Evolutionary conservation across 2,329 filamentous ascomycete genomes (phyloP).

Genomic region (Exophiala alcalophila): DNA sequence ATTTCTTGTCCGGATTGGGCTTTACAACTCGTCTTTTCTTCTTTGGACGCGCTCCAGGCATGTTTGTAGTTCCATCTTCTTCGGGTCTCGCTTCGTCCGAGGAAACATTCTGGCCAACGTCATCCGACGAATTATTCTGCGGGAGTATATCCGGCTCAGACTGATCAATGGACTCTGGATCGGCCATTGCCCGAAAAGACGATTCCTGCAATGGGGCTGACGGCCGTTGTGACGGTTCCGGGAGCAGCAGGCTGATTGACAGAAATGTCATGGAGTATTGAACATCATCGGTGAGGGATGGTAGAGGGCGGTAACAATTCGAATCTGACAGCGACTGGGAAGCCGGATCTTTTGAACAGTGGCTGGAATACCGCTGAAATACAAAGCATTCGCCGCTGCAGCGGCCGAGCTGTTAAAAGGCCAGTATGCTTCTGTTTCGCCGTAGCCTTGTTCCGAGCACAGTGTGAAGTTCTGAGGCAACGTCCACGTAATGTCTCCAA

Average conservation of each 20-base stretch:
- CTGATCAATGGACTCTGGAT: slow-evolving; percentile 11
- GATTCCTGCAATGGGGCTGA: slow-evolving; percentile 1
- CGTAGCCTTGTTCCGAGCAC: too few species aligned
- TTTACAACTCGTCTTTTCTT: slow-evolving; percentile 47
- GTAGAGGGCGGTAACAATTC: background rate
- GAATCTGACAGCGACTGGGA: slow-evolving; percentile 1
- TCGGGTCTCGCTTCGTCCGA: slow-evolving; percentile 10
- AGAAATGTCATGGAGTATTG: slow-evolving; percentile 7
- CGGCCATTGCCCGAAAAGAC: slow-evolving; percentile 16
- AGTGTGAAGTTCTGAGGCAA: background rate
- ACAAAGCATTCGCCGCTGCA: too few species aligned
- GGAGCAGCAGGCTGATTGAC: slow-evolving; percentile 4
- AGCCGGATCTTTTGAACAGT: too few species aligned
- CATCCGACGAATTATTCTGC: slow-evolving; percentile 16
- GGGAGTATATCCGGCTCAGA: slow-evolving; percentile 15
- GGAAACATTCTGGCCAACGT: slow-evolving; percentile 11
- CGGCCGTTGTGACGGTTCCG: slow-evolving; percentile 1
- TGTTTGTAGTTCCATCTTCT: slow-evolving; percentile 2
- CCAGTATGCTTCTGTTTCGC: too few species aligned
- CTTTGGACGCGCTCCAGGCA: slow-evolving; percentile 32
- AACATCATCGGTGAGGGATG: slow-evolving; percentile 7
- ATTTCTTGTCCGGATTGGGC: slow-evolving; percentile 52
- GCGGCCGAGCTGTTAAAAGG: too few species aligned
- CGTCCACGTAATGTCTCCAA: too few species aligned
- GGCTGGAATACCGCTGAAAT: too few species aligned